These are phyloP conservation scores for Candida tammaniensis DNA, from an alignment of 805 yeast species.

Conservation along the genomic window DNA sequence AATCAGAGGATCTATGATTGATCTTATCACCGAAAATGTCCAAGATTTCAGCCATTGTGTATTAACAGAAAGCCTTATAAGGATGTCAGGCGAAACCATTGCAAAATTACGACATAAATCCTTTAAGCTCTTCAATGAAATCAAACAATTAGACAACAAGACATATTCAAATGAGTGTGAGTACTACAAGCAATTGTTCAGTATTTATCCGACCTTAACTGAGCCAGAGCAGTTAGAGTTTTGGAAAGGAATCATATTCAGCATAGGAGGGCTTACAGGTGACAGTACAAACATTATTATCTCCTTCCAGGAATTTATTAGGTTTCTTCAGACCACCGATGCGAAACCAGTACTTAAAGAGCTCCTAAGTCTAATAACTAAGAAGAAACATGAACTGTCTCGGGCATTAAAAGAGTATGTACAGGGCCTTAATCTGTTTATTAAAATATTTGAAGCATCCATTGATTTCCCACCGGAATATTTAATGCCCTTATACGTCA, in stretches of 20 bases:
- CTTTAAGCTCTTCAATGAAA: constrained; percentile 22
- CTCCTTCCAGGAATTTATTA: constrained; percentile 33
- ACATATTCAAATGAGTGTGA: background rate
- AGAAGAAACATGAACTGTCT: constrained; percentile 9
- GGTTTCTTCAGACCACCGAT: constrained; percentile 14
- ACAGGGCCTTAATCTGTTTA: constrained; percentile 26
- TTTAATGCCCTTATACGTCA: constrained; percentile 37
- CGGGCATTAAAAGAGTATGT: constrained; percentile 19
- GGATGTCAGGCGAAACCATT: constrained; percentile 64
- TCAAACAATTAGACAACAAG: constrained; percentile 19
- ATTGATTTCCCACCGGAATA: constrained; percentile 29
- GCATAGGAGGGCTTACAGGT: constrained; percentile 57
- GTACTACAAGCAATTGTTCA: constrained; percentile 8
- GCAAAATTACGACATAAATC: constrained; percentile 50
- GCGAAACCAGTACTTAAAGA: constrained; percentile 12
- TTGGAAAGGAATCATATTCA: constrained; percentile 54
- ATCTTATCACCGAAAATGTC: constrained; percentile 31
- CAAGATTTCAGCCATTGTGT: constrained; percentile 1
- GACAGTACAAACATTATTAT: constrained; percentile 42
- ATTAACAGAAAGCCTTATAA: constrained; percentile 31
- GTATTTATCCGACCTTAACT: background rate
- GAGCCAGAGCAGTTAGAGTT: constrained; percentile 25
- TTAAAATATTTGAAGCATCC: constrained; percentile 40
- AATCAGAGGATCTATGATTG: constrained; percentile 53
- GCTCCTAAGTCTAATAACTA: constrained; percentile 19